Conservation (phyloP, 495 filamentous ascomycete genomes). For the Penicillium ochrochloron region DNA sequence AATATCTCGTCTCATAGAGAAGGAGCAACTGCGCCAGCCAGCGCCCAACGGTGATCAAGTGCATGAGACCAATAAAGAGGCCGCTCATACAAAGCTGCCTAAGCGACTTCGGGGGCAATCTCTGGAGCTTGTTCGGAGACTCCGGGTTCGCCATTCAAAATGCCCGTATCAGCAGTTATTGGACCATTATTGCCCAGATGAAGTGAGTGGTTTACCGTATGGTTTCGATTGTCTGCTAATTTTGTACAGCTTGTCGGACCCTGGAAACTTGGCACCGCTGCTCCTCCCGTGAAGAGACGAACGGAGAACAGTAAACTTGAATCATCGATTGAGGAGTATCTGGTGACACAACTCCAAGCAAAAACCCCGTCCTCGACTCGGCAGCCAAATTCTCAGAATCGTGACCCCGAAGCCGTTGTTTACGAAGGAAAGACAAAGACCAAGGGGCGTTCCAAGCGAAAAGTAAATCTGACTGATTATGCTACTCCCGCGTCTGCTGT, state of each 20-base stretch:
- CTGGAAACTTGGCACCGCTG: constrained; percentile 30
- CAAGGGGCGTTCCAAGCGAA: constrained; percentile 17
- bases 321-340: constrained; percentile 27
- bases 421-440: background rate
- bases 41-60: background rate
- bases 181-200: constrained; percentile 75
- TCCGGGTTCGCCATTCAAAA: constrained; percentile 71
- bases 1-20: constrained; percentile 52
- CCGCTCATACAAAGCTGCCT: constrained; percentile 58
- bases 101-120: constrained; percentile 72
- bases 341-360: constrained; percentile 39
- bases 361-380: constrained; percentile 10
- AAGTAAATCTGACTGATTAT: constrained; percentile 62
- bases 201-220: constrained; percentile 40
- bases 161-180: constrained; percentile 80
- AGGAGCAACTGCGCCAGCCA: constrained; percentile 11
- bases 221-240: constrained; percentile 9
- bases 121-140: constrained; percentile 61
- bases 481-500: constrained; percentile 72
- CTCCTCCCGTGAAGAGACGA: constrained; percentile 20
- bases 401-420: background rate
- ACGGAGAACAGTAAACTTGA: constrained; percentile 6
- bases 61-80: constrained; percentile 18
- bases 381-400: background rate
- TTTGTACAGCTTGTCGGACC: constrained; percentile 36